A percentile compares a stretch with the other conserved stretches of the same genome.
Conservation (phyloP, 192 early-diverging fungal species). For the Gryganskiella cystojenkinii region DNA sequence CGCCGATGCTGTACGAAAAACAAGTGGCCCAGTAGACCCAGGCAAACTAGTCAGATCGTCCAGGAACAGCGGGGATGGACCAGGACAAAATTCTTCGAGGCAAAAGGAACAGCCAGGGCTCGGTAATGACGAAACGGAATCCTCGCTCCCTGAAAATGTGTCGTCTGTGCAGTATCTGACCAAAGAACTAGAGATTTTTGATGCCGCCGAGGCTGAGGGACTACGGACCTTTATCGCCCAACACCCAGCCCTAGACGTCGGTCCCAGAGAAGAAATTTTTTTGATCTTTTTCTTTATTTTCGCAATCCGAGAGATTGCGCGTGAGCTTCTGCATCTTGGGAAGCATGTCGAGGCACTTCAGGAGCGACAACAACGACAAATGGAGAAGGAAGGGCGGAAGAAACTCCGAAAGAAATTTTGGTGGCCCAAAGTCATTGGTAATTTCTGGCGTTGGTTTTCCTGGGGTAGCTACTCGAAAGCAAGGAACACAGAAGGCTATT, state of each 20-base stretch:
- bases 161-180: constrained; percentile 17
- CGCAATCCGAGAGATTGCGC: constrained; percentile 51
- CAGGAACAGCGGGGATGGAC: not conserved
- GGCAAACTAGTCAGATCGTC: not conserved
- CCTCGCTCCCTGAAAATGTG: not conserved
- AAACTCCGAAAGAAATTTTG: constrained; percentile 2
- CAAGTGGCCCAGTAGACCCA: not conserved
- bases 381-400: not conserved
- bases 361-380: not conserved
- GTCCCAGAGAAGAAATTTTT: constrained; percentile 53
- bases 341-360: constrained; percentile 5
- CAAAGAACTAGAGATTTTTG: constrained; percentile 12
- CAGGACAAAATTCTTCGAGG: not conserved
- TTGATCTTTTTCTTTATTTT: constrained; percentile 59
- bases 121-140: not conserved
- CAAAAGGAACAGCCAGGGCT: not conserved
- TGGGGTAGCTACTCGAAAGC: constrained; percentile 7
- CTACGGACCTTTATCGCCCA: constrained; percentile 2
- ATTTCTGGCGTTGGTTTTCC: constrained; percentile 12
- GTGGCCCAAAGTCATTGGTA: constrained; percentile 25
- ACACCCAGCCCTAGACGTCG: constrained; percentile 9
- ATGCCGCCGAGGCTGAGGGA: constrained; percentile 2
- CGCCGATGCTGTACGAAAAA: not conserved
- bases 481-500: constrained; percentile 5
- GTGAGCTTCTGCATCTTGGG: constrained; percentile 29